Evolutionary conservation across 2,329 filamentous ascomycete genomes (phyloP), one percentile per base, ranked within the genome.

Genomic region (Penicillium sclerotiorum): DNA sequence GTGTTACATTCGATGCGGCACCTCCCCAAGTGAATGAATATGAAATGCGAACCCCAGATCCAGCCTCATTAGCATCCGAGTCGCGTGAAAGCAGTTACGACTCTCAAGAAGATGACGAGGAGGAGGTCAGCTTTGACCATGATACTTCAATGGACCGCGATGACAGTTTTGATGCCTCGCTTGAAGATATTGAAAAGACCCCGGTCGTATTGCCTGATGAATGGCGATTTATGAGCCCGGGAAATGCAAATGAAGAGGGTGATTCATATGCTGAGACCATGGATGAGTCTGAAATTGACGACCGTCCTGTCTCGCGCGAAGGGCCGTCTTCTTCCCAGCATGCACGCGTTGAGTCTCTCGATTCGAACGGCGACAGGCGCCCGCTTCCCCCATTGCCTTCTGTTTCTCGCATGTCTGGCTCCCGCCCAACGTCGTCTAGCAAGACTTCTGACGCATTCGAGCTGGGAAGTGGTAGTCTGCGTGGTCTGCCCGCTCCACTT

Each of bases 181-280:
- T 97, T 1, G 93, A 97, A 72, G 93, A 97, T 65, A 93, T 90
- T 5, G 90, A 95, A 65, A 97, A 97, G 78, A 97, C 94, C 1
- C 94, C 94, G 0, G 94, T 99, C 9, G 93, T 99, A n/a, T 83
- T 95, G 18, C 94, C 94, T 1, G 94, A 97, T 63, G 91, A 96
- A 68, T 99, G 94, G 94, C 85, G 89, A 56, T 89, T 83, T 57
- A 85, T 86, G 80, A 92, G 75, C 74, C 89, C 74, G 68, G 85
- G 78, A 61, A 83, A 71, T 18, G 81, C 77, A n/a, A 77, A 83
- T 55, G 78, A 73, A 12, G 78, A 82, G 28, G 85, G 89, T 30
- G 84, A 90, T 60, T 83, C 85, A 1, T 94, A 89, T 61, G 85
- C 79, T 20, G 77, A 76, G 20, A 73, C 77, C 35, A 75, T 87